Evolutionary conservation across 441 rosid species (phyloP), one percentile per base, ranked within the genome.

Genomic region (Adansonia madagascariensis): DNA sequence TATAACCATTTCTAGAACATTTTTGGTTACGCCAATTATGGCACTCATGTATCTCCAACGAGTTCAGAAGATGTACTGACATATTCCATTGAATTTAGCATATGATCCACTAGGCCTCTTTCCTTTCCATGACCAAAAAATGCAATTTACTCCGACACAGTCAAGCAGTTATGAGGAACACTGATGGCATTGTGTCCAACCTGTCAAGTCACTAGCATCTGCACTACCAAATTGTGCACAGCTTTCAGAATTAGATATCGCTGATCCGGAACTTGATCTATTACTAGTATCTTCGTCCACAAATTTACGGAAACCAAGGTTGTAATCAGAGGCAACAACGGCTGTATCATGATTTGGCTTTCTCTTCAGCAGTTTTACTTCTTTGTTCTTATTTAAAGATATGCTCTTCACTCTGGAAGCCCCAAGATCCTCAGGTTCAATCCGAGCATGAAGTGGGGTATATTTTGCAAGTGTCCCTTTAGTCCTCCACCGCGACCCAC

Each of bases 401-500:
- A 91, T 83, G 88, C 77, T 89, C 85, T 86, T 94, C 82, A 85
- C 75, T 85, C 85, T 91, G 46, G 94, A 85, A 76, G 79, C 70
- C 81, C 86, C 86, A 80, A 86, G 91, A 84, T 92, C 96, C 68
- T 89, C 96, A 61, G 83, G 85, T 76, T 94, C 99, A 61, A 89
- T 85, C 65, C 99, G 91, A 0, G 98, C 86, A 85, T 94, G 98
- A 71, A 96, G 93, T 12, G 99, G 99, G 20, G 98, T 94, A 80
- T 96, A 96, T 79, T 96, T 96, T 10, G 84, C 91, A 22, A 96
- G 85, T 46, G 98, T 90, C 77, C 99, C 98, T 71, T 94, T 96
- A 27, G 99, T 96, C 84, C 99, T 91, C 99, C 99, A 96, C 50
- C 98, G 91, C 41, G 99, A 96, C 6, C 99, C 99, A 79, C 99